Percentiles rank a stretch among this genome's conserved stretches.
Conservation (phyloP, 2,329 filamentous ascomycete species). For the Talaromyces sp. region DNA sequence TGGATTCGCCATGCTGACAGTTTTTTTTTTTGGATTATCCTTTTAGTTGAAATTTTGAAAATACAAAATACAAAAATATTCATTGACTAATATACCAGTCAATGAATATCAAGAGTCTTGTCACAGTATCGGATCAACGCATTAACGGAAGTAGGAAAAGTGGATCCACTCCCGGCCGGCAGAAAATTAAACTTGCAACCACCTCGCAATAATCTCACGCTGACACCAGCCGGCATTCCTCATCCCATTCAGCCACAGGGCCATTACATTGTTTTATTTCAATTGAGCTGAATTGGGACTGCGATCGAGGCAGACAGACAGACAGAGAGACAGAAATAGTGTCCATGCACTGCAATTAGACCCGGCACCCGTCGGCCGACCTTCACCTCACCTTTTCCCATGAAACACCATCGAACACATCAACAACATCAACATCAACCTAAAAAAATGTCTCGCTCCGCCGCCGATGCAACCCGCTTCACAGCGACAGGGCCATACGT, state of each 20-base stretch:
- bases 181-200: not conserved
- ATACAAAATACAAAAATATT: not conserved
- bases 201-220: not conserved
- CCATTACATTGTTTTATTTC: not conserved
- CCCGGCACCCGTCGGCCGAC: not conserved
- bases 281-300: not conserved
- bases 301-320: not conserved
- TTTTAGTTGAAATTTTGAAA: not conserved
- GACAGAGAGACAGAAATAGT: not conserved
- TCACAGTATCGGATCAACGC: too few relatives aligned
- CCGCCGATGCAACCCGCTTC: slow-evolving; percentile 46
- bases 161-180: not conserved
- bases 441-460: slow-evolving; percentile 43
- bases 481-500: slow-evolving; percentile 47
- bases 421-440: not conserved
- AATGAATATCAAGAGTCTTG: too few relatives aligned
- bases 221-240: not conserved
- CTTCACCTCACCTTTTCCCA: not conserved
- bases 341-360: not conserved
- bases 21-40: too few relatives aligned
- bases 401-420: not conserved
- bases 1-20: slow-evolving; percentile 16
- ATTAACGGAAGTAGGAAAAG: not conserved
- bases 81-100: not conserved
- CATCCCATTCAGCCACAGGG: not conserved